Evolutionary conservation across 169 alveolate species (phyloP).

Genomic region (Cardiosporidium cionae): DNA sequence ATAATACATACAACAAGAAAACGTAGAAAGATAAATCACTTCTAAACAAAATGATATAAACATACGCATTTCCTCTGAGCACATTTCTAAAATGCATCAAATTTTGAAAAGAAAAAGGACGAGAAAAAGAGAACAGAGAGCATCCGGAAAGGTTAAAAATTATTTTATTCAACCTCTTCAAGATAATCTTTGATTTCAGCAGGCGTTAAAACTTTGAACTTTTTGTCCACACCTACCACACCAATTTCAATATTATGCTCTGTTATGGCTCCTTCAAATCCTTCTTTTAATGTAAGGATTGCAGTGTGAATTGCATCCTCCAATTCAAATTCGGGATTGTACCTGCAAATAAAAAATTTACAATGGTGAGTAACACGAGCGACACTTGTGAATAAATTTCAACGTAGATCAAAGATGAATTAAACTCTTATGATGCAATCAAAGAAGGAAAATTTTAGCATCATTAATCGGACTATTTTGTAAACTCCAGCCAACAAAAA

Average conservation of each 20-base stretch:
- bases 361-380: background rate
- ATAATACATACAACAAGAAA: too few species aligned
- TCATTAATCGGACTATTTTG: background rate
- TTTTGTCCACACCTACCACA: constrained; percentile 75
- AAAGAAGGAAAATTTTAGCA: background rate
- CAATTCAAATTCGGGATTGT: constrained; percentile 83
- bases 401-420: background rate
- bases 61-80: too few species aligned
- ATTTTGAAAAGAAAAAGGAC: too few species aligned
- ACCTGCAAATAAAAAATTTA: constrained; percentile 37
- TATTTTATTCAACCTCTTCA: constrained; percentile 57
- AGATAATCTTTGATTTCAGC: constrained; percentile 65
- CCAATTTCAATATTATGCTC: constrained; percentile 94
- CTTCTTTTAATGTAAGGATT: constrained; percentile 77
- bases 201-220: constrained; percentile 59
- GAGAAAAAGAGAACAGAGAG: too few species aligned
- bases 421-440: background rate
- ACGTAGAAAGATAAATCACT: too few species aligned
- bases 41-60: too few species aligned
- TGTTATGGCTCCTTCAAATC: constrained; percentile 95
- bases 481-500: background rate
- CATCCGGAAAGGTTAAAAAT: too few species aligned
- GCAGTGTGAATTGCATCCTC: constrained; percentile 95
- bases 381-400: background rate
- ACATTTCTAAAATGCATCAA: too few species aligned